Evolutionary conservation across 129 eudicot genomes (phyloP), one percentile per base, ranked within the genome.

Genomic region (Chrysanthemum seticuspe): DNA sequence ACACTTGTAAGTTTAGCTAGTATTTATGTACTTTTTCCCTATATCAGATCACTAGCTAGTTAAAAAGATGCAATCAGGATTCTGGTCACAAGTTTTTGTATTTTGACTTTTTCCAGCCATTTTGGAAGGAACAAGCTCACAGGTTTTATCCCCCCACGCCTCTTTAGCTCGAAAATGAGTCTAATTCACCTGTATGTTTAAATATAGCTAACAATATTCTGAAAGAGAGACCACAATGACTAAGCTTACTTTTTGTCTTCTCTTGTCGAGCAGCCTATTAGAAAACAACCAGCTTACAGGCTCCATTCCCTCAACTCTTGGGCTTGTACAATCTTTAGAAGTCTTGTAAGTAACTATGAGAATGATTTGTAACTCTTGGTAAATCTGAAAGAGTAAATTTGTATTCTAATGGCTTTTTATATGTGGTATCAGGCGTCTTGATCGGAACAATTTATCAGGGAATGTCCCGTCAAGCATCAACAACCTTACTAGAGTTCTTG

Each of bases 241-340:
- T 40, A 6, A 62, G 18, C 67, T 78, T 63, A 40, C 58, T 62
- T 70, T 62, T 11, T 11, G 2, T 7, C 31, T 53, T 63, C 25
- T 27, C 23, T 72, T 59, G 59, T 36, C 65, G 83, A 76, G 55
- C 82, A 93, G 98, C 80, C 85, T 93, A 53, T 76, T 93, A 36
- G 98, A 93, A 40, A 82, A 79, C 89, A 93, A 93, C 79, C 74
- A 48, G 80, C 84, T 93, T 13, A 80, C 52, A 4, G 98, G 98
- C 64, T 25, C 34, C 48, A 87, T 93, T 62, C 98, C 98, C 44
- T 36, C 79, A 11, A 84, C 96, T 6, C 74, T 93, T 21, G 96
- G 96, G 77, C 90, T 85, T n/a, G 91, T 84, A 48, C 62, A 50
- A 59, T 73, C 83, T 5, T 79, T 93, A 68, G 91, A 89, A 74